These are phyloP conservation scores for Pleodorina starrii DNA, from an alignment of 139 green algal species.

Conservation along the genomic window DNA sequence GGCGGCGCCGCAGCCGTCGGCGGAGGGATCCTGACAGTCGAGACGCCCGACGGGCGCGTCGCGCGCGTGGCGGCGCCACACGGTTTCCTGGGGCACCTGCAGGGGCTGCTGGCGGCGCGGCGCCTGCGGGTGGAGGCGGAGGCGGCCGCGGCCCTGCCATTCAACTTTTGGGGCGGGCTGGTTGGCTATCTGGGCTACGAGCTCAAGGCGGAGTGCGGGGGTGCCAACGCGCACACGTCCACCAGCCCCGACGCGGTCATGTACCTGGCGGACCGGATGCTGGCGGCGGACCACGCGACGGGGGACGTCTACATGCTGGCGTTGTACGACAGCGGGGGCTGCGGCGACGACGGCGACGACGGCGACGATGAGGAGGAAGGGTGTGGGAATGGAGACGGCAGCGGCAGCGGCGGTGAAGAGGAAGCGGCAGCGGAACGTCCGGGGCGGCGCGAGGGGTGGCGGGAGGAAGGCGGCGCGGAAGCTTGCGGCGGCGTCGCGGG, in stretches of 20 bases:
- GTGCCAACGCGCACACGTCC: conserved; percentile 54
- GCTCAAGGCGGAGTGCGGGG: conserved; percentile 90
- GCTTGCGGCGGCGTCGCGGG: too few relatives aligned
- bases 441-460: too few relatives aligned
- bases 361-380: too few relatives aligned
- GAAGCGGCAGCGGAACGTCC: too few relatives aligned
- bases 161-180: conserved; percentile 95
- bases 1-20: background rate
- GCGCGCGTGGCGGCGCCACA: background rate
- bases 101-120: conserved; percentile 49
- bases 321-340: conserved; percentile 51
- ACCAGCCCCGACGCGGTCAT: conserved; percentile 89
- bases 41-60: background rate
- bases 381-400: background rate
- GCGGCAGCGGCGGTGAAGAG: background rate
- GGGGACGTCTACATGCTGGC: conserved; percentile 87
- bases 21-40: background rate
- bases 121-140: conserved; percentile 47
- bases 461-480: too few relatives aligned
- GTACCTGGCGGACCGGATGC: conserved; percentile 89
- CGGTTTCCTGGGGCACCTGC: conserved; percentile 70
- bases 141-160: conserved; percentile 79
- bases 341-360: background rate
- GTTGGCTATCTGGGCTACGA: conserved; percentile 99
- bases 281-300: conserved; percentile 88